Conservation (phyloP, 2,329 filamentous ascomycete genomes). For the Colletotrichum trifolii region DNA sequence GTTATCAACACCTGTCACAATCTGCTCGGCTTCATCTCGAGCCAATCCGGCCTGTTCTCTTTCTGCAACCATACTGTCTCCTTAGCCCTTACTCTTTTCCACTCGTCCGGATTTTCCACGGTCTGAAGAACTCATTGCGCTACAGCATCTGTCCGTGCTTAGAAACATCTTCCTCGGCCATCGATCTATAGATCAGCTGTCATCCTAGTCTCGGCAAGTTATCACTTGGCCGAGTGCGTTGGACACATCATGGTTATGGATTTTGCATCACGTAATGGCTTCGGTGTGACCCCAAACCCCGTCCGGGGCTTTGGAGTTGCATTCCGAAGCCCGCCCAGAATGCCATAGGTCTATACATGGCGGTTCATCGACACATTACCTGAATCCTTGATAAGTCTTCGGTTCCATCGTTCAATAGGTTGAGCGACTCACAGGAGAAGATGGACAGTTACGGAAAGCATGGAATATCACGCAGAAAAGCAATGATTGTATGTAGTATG, state of each 20-base stretch:
- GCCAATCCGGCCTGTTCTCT: constrained; percentile 36
- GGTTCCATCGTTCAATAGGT: constrained; percentile 6
- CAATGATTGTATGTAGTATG: constrained; percentile 37
- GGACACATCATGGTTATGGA: constrained; percentile 71
- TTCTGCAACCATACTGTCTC: constrained; percentile 28
- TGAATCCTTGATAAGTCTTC: constrained; percentile 7
- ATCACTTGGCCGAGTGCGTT: constrained; percentile 64
- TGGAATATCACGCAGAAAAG: constrained; percentile 33
- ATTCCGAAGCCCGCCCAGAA: constrained; percentile 27
- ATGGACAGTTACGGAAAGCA: constrained; percentile 12
- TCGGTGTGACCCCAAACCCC: constrained; percentile 26
- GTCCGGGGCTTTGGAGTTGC: constrained; percentile 27
- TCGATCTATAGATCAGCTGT: constrained; percentile 65
- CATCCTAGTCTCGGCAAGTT: constrained; percentile 67
- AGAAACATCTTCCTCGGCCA: constrained; percentile 61
- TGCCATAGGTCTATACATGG: constrained; percentile 29
- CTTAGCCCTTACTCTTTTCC: constrained; percentile 12
- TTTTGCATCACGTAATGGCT: constrained; percentile 62
- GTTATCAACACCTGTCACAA: constrained; percentile 13
- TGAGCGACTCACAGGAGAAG: constrained; percentile 7
- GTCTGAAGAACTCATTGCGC: constrained; percentile 45
- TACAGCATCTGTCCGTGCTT: constrained; percentile 57
- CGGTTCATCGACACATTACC: constrained; percentile 24
- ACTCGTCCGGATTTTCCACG: constrained; percentile 42
- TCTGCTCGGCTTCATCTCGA: constrained; percentile 42